phyloP scores from a whole-genome alignment of 345 rosid genomes.

The Nasturtium officinale region DNA sequence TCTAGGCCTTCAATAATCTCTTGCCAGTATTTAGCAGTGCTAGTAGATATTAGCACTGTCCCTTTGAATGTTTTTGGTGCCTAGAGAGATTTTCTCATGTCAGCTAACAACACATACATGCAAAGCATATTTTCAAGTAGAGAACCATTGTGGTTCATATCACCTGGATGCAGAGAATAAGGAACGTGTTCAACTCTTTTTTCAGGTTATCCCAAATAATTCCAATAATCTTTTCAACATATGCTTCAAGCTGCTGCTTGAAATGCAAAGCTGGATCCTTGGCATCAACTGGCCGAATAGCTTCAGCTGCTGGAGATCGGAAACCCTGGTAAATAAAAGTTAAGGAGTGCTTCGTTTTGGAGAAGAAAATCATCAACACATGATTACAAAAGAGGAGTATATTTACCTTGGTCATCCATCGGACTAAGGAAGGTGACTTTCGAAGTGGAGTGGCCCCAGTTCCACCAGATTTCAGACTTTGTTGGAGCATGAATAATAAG shows the following conservation, averaged over 20 bases:
- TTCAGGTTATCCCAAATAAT: constrained; percentile 94
- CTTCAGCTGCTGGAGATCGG: constrained; percentile 75
- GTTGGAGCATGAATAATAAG: constrained; percentile 86
- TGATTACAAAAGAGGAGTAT: neutral
- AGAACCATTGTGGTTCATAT: constrained; percentile 27
- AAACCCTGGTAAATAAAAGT: constrained; percentile 64
- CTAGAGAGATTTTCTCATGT: constrained; percentile 44
- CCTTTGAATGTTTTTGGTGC: constrained; percentile 89
- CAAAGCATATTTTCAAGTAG: constrained; percentile 11
- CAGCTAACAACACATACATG: constrained; percentile 16
- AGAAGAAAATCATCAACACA: neutral
- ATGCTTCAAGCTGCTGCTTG: constrained; percentile 96
- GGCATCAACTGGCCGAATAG: constrained; percentile 90
- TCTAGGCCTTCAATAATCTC: constrained; percentile 79
- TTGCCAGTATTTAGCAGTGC: constrained; percentile 92
- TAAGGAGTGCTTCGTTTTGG: constrained; percentile 18
- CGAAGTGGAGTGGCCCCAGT: constrained; percentile 61
- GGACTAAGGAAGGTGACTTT: constrained; percentile 81
- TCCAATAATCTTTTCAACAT: constrained; percentile 92
- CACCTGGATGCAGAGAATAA: constrained; percentile 91
- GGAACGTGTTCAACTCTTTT: constrained; percentile 72
- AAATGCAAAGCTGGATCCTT: constrained; percentile 94
- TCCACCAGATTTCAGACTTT: constrained; percentile 73
- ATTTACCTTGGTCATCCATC: constrained; percentile 89
- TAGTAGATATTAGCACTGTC: constrained; percentile 45